Conservation (phyloP, 257 asterid species). For the Jaltomata sinuosa region DNA sequence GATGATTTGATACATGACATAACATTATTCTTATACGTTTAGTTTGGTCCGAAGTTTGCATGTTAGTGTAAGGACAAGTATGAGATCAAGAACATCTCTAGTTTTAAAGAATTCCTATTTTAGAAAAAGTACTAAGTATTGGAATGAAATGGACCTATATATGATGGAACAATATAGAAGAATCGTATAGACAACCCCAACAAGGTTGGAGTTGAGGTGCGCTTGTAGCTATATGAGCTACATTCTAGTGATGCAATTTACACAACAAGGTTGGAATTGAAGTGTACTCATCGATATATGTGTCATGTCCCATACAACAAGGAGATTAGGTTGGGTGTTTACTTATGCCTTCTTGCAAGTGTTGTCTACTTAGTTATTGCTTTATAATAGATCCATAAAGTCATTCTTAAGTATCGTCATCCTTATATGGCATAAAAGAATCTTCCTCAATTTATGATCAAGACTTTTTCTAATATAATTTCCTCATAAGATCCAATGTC, state of each 20-base stretch:
- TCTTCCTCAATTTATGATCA: background rate
- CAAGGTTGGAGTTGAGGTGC: background rate
- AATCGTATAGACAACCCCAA: background rate
- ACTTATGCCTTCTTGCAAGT: background rate
- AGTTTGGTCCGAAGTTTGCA: background rate
- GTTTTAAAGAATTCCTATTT: background rate
- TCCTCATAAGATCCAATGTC: background rate
- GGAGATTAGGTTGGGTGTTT: background rate
- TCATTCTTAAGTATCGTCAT: background rate
- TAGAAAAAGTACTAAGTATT: background rate
- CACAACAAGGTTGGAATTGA: background rate
- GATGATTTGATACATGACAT: background rate
- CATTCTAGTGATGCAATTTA: background rate
- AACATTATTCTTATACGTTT: background rate
- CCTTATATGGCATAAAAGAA: background rate
- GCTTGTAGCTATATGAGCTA: background rate
- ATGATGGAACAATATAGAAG: background rate
- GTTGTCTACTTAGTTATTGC: background rate
- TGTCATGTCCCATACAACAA: background rate
- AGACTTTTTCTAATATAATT: background rate
- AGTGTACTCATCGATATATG: background rate
- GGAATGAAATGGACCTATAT: background rate
- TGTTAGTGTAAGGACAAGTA: background rate
- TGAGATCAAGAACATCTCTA: background rate
- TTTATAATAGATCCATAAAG: background rate